phyloP scores from a whole-genome alignment of 163 green algal species.

The Scenedesmus sp. region DNA sequence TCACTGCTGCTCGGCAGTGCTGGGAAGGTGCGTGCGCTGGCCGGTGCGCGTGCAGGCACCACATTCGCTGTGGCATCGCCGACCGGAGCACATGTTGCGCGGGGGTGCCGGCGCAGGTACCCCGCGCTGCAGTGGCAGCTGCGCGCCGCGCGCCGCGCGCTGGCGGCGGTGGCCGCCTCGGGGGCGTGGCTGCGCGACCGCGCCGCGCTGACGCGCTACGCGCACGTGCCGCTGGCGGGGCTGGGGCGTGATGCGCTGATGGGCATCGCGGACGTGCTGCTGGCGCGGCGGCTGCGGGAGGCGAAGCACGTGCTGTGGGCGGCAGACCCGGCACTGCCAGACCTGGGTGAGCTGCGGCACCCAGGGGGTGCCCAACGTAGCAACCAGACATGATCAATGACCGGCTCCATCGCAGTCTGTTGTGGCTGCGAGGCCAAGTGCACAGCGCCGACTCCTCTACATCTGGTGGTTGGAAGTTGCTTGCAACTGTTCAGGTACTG shows the following conservation, averaged over 20 bases:
- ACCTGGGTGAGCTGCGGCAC: slow-evolving; percentile 70
- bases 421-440: too few relatives aligned
- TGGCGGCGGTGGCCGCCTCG: slow-evolving; percentile 64
- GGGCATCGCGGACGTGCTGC: slow-evolving; percentile 87
- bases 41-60: background rate
- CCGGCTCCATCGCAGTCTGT: too few relatives aligned
- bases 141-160: slow-evolving; percentile 67
- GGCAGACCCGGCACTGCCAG: slow-evolving; percentile 77
- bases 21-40: too few relatives aligned
- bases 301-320: slow-evolving; percentile 83
- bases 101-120: slow-evolving; percentile 62
- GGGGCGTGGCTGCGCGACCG: slow-evolving; percentile 85
- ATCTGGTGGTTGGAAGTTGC: too few relatives aligned
- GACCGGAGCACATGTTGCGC: background rate
- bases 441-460: too few relatives aligned
- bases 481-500: too few relatives aligned
- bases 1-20: background rate
- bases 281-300: slow-evolving; percentile 79
- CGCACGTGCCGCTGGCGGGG: slow-evolving; percentile 89
- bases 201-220: slow-evolving; percentile 87
- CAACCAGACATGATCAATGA: too few relatives aligned
- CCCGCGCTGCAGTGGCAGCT: slow-evolving; percentile 87
- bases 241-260: slow-evolving; percentile 81
- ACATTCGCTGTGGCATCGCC: background rate
- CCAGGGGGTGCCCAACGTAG: too few relatives aligned